Evolutionary conservation across 169 alveolate species (phyloP).

Genomic region (Babesia sp.): DNA sequence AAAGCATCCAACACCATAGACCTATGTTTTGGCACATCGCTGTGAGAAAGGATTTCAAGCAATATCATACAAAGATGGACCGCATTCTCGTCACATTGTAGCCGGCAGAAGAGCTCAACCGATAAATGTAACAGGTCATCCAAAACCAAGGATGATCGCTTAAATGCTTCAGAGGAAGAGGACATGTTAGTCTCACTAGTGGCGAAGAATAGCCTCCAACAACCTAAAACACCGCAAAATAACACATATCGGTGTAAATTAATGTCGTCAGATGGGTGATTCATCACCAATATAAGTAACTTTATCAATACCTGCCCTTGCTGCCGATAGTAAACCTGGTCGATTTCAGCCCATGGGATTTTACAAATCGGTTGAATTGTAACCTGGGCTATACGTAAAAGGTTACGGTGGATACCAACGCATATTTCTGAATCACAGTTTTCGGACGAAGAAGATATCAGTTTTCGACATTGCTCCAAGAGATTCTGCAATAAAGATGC

Average conservation of each 20-base stretch:
- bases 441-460: not conserved
- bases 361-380: not conserved
- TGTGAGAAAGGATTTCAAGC: conserved; percentile 43
- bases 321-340: not conserved
- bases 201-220: conserved; percentile 8
- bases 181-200: not conserved
- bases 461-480: not conserved
- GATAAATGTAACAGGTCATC: conserved; percentile 10
- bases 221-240: not conserved
- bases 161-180: conserved; percentile 1
- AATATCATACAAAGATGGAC: conserved; percentile 10
- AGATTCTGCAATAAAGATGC: not conserved
- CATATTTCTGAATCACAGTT: not conserved
- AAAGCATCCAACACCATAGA: not conserved
- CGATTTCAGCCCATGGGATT: not conserved
- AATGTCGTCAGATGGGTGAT: not conserved
- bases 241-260: not conserved
- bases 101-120: not conserved
- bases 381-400: not conserved
- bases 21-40: not conserved
- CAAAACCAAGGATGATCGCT: not conserved
- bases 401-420: not conserved
- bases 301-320: conserved; percentile 2
- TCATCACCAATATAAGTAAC: not conserved
- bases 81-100: not conserved